phyloP scores from a whole-genome alignment of 306 rosid species.

The Acacia melanoxylon region DNA sequence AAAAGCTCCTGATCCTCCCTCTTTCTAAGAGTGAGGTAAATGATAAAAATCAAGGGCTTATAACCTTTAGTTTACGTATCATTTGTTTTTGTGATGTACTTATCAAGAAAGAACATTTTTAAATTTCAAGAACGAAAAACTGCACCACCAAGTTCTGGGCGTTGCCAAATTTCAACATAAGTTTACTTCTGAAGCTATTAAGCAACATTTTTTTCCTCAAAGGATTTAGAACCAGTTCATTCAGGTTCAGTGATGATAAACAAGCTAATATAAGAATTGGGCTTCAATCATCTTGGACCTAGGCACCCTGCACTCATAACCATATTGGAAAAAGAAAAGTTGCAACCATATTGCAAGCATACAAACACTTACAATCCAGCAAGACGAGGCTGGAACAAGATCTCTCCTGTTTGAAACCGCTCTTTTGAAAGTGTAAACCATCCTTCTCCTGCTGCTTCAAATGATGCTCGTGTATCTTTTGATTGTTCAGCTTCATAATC shows the following conservation, averaged over 20 bases:
- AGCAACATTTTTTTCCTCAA: not conserved
- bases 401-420: slow-evolving; percentile 87
- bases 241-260: slow-evolving; percentile 5
- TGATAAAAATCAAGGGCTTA: not conserved
- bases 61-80: not conserved
- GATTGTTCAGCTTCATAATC: slow-evolving; percentile 85
- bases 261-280: not conserved
- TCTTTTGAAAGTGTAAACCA: slow-evolving; percentile 80
- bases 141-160: not conserved
- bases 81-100: not conserved
- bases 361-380: slow-evolving; percentile 73
- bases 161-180: not conserved
- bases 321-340: not conserved
- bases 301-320: not conserved
- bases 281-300: not conserved
- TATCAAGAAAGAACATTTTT: not conserved
- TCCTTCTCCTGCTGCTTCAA: slow-evolving; percentile 65
- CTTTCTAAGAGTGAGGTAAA: not conserved
- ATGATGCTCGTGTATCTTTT: slow-evolving; percentile 71
- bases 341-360: not conserved
- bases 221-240: slow-evolving; percentile 21
- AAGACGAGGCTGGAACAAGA: slow-evolving; percentile 81
- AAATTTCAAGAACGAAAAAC: not conserved
- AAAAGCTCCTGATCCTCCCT: not conserved
- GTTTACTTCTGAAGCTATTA: not conserved